Evolutionary conservation across 108 stramenopile genomes (phyloP), one percentile per base, ranked within the genome.

Genomic region (Stephanodiscus triporus): DNA sequence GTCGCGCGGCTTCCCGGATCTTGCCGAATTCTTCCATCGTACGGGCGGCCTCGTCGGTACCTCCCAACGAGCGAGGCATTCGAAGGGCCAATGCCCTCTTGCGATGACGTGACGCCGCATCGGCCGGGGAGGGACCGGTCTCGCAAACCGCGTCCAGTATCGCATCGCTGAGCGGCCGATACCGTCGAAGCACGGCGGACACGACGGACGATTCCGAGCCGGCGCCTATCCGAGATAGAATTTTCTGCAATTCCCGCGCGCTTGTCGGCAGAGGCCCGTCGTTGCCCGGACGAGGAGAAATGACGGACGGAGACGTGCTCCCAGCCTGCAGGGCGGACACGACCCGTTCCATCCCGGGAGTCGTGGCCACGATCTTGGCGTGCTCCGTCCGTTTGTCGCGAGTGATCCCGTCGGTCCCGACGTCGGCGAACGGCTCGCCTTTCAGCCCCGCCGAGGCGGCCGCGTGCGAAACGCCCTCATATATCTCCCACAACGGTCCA

Each of bases 81-180:
- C 63, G 73, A 36, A 95, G 68, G 16, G 86, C 80, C 57, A 95
- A 68, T 13, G 87, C 88, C 51, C 85, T 77, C 6, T 80, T 73
- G 60, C 94, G 87, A 27, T 88, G 69, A 1, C 55, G 43, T 11
- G 57, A 64, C 14, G 90, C 64, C 24, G 94, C 93, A 37, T 82
- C 63, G 16, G 53, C 54, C 2, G 94, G 94, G 23, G 89, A 88
- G 4, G 91, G 91, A 65, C 87, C 82, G 56, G 81, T 68, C 64
- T 95, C 94, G 63, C 87, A 88, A 11, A 91, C 87, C 17, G 86
- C 81, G 82, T 91, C 88, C 64, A 95, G 70, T 30, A 93, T 78
- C 22, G 82, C 80, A 60, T 84, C 84, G 65, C 91, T 91, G 62
- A 95, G 78, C 0, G 94, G 94, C 70, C 94, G 77, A 73, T 88